Evolutionary conservation across 169 alveolate species (phyloP).

Genomic region (Plasmodium vinckei): DNA sequence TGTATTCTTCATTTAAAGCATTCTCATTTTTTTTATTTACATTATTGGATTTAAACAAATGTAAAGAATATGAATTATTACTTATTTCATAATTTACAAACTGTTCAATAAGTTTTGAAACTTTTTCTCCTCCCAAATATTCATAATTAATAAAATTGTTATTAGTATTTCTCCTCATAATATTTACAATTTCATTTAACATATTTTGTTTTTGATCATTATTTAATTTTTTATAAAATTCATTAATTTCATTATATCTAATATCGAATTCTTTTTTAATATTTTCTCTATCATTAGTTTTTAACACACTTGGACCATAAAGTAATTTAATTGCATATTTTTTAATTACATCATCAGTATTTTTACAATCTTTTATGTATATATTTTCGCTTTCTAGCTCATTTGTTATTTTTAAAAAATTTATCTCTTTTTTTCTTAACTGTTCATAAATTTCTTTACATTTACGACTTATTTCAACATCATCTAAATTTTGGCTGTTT

Average conservation of each 20-base stretch:
- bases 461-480: constrained; percentile 1
- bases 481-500: constrained; percentile 22
- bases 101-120: constrained; percentile 49
- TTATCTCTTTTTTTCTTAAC: constrained; percentile 40
- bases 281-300: neutral
- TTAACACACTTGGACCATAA: constrained; percentile 28
- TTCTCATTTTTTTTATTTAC: constrained; percentile 31
- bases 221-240: constrained; percentile 43
- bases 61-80: constrained; percentile 61
- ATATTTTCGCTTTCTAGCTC: constrained; percentile 50
- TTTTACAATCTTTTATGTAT: constrained; percentile 58
- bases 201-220: constrained; percentile 68
- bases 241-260: constrained; percentile 47
- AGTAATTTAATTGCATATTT: constrained; percentile 51
- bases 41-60: constrained; percentile 42
- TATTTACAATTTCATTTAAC: constrained; percentile 29
- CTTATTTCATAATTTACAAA: constrained; percentile 47
- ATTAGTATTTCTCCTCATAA: neutral
- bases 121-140: constrained; percentile 18
- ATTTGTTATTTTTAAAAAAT: constrained; percentile 52
- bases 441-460: constrained; percentile 46
- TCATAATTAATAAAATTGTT: neutral
- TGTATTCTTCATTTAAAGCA: constrained; percentile 35
- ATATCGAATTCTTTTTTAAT: constrained; percentile 16
- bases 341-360: constrained; percentile 60